These are phyloP conservation scores for Mangifera indica DNA, from an alignment of 345 rosid species.

Conservation along the genomic window DNA sequence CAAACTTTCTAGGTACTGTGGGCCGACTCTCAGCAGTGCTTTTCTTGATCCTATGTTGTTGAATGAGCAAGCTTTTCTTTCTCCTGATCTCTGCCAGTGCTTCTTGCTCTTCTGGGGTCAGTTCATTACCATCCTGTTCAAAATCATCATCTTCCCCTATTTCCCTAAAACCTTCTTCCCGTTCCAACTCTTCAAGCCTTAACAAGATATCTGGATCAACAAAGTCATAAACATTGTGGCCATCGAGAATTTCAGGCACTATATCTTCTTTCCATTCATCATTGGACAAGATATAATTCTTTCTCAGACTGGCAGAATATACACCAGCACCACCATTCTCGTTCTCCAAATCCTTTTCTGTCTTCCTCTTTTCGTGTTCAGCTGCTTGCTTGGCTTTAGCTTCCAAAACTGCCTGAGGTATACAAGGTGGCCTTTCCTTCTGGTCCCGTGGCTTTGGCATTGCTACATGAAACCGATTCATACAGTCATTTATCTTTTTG, in stretches of 20 bases:
- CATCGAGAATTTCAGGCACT: slow-evolving; percentile 92
- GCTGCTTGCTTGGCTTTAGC: slow-evolving; percentile 68
- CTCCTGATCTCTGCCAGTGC: slow-evolving; percentile 65
- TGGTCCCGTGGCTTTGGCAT: slow-evolving; percentile 79
- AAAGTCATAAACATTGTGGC: slow-evolving; percentile 90
- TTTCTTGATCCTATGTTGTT: slow-evolving; percentile 76
- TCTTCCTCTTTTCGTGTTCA: slow-evolving; percentile 58
- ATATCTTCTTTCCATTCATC: slow-evolving; percentile 93
- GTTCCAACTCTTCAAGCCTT: slow-evolving; percentile 84
- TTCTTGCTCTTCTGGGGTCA: slow-evolving; percentile 65
- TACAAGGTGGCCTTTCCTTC: slow-evolving; percentile 66
- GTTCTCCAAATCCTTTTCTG: slow-evolving; percentile 79
- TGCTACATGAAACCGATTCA: slow-evolving; percentile 89
- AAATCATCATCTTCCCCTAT: slow-evolving; percentile 58
- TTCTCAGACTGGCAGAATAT: slow-evolving; percentile 81
- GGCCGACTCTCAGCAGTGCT: slow-evolving; percentile 77
- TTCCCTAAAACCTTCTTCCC: slow-evolving; percentile 63
- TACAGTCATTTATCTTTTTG: slow-evolving; percentile 83
- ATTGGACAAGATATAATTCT: slow-evolving; percentile 68
- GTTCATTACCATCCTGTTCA: slow-evolving; percentile 63
- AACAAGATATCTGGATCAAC: slow-evolving; percentile 74
- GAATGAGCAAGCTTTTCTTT: slow-evolving; percentile 63
- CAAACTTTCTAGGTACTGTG: slow-evolving; percentile 73
- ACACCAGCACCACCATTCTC: slow-evolving; percentile 98
- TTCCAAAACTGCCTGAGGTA: slow-evolving; percentile 75